Conservation (phyloP, 768 basidiomycete genomes). For the Lactarius evosmus region DNA sequence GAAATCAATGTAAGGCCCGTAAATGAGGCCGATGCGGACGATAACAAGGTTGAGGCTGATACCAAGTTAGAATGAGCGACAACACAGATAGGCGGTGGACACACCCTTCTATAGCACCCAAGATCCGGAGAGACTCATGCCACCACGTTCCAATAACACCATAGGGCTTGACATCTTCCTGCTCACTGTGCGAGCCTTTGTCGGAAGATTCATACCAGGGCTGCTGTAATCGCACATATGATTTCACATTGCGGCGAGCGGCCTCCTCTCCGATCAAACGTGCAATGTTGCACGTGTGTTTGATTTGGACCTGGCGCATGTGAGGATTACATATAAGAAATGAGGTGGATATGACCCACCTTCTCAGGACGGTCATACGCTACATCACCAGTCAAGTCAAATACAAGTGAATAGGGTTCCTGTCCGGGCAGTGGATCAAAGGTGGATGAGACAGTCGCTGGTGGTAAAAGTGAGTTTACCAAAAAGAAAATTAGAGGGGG, state of each 20-base stretch:
- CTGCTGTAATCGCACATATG: slow-evolving; percentile 73
- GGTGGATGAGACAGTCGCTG: slow-evolving; percentile 62
- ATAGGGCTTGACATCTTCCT: slow-evolving; percentile 67
- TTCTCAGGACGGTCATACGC: slow-evolving; percentile 70
- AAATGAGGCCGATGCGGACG: slow-evolving; percentile 68
- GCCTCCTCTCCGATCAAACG: slow-evolving; percentile 72
- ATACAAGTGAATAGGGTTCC: slow-evolving; percentile 73
- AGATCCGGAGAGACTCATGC: slow-evolving; percentile 77
- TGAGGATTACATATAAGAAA: background rate
- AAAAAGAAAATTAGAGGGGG: slow-evolving; percentile 1
- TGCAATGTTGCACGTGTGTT: slow-evolving; percentile 66
- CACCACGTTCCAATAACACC: slow-evolving; percentile 79
- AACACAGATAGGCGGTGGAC: slow-evolving; percentile 29
- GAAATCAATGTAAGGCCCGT: slow-evolving; percentile 77
- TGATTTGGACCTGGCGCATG: slow-evolving; percentile 64
- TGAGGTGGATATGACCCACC: slow-evolving; percentile 42
- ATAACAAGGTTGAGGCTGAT: slow-evolving; percentile 76
- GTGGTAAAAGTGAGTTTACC: slow-evolving; percentile 22
- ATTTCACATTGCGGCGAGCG: slow-evolving; percentile 71
- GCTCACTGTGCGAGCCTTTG: slow-evolving; percentile 65
- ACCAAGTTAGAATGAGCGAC: background rate
- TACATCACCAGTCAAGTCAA: slow-evolving; percentile 82
- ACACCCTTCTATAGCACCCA: slow-evolving; percentile 73
- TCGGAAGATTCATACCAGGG: slow-evolving; percentile 75
- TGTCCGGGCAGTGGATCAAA: slow-evolving; percentile 73